Conservation (phyloP, 805 yeast species). For the Candida qinlingensis region DNA sequence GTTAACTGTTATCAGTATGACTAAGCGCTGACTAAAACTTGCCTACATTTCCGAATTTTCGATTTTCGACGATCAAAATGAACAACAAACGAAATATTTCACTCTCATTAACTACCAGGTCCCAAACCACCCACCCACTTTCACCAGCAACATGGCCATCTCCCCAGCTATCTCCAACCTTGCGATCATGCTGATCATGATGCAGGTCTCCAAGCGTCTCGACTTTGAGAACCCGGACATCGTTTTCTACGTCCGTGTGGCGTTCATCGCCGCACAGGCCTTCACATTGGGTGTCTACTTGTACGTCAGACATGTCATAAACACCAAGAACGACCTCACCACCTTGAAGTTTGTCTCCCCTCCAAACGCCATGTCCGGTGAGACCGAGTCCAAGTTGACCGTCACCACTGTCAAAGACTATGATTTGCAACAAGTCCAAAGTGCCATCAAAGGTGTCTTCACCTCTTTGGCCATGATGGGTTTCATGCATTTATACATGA, state of each 20-base stretch:
- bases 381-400: slow-evolving; percentile 64
- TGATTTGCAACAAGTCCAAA: slow-evolving; percentile 81
- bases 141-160: not conserved
- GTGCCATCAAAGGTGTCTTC: slow-evolving; percentile 75
- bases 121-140: not conserved
- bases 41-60: too few relatives aligned
- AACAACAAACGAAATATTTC: too few relatives aligned
- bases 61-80: too few relatives aligned
- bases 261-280: slow-evolving; percentile 62
- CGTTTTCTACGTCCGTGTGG: slow-evolving; percentile 67
- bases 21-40: too few relatives aligned
- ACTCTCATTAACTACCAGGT: not conserved
- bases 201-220: slow-evolving; percentile 87
- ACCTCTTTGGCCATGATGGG: slow-evolving; percentile 95
- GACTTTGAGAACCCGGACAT: slow-evolving; percentile 82
- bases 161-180: slow-evolving; percentile 86
- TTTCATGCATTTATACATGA: slow-evolving; percentile 96
- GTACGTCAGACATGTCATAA: slow-evolving; percentile 54
- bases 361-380: slow-evolving; percentile 73
- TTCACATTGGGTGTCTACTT: slow-evolving; percentile 63
- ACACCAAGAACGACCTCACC: slow-evolving; percentile 80
- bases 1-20: too few relatives aligned
- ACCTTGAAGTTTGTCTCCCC: slow-evolving; percentile 89
- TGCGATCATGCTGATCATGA: slow-evolving; percentile 89
- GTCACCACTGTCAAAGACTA: slow-evolving; percentile 93